Conservation (phyloP, 2,329 filamentous ascomycete genomes). For the Fusarium sp. region DNA sequence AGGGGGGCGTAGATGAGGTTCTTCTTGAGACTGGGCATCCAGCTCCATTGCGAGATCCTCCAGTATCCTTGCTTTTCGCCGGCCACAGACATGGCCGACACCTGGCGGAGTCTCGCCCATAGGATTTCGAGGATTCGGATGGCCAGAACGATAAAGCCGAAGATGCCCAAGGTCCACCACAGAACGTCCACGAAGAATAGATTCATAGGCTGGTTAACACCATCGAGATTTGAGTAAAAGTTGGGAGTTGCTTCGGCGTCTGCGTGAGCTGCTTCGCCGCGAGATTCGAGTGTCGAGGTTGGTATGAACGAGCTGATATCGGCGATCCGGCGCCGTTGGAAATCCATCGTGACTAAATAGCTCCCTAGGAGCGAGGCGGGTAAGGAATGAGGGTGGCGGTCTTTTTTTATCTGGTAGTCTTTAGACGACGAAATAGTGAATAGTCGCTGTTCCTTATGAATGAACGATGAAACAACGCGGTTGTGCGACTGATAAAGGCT, state of each 20-base stretch:
- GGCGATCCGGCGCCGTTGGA: conserved; percentile 46
- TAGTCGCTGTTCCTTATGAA: conserved; percentile 15
- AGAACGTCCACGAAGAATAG: conserved; percentile 64
- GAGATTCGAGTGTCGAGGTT: conserved; percentile 46
- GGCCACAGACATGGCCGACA: conserved; percentile 65
- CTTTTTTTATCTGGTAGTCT: conserved; percentile 19
- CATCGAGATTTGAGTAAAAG: conserved; percentile 65
- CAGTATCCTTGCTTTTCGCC: conserved; percentile 67
- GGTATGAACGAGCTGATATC: conserved; percentile 44
- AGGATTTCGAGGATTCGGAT: conserved; percentile 64
- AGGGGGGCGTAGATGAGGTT: conserved; percentile 69
- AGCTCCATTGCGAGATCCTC: conserved; percentile 64
- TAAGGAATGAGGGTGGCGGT: conserved; percentile 20
- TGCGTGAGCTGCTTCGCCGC: conserved; percentile 42
- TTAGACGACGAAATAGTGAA: conserved; percentile 22
- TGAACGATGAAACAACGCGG: conserved; percentile 8
- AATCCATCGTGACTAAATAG: conserved; percentile 46
- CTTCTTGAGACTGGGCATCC: conserved; percentile 70
- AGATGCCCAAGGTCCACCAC: conserved; percentile 68
- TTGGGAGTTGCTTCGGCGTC: conserved; percentile 58
- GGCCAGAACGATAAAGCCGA: conserved; percentile 62
- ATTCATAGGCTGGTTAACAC: conserved; percentile 68
- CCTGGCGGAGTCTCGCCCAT: conserved; percentile 66
- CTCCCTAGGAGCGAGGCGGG: conserved; percentile 17
- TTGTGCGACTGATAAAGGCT: conserved; percentile 18